These are phyloP conservation scores for Carex littledalei DNA, from an alignment of 176 grass and related monocot genomes.

Conservation along the genomic window DNA sequence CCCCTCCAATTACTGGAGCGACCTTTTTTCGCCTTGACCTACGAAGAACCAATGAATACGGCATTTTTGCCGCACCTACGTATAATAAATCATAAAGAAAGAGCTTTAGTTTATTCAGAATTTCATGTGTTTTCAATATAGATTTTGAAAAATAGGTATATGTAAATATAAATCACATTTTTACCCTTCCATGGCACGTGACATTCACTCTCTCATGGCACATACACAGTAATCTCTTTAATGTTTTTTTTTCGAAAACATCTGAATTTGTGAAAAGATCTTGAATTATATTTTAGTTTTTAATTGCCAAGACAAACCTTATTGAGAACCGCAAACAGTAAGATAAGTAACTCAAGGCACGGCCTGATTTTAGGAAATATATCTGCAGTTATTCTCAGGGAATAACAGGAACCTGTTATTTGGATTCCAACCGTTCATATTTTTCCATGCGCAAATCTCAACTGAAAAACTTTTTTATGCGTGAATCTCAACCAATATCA, in stretches of 20 bases:
- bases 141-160: not conserved
- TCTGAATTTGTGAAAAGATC: too few species aligned
- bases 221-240: too few species aligned
- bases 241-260: too few species aligned
- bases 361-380: not conserved
- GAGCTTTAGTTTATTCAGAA: not conserved
- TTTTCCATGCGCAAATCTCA: too few species aligned
- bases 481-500: too few species aligned
- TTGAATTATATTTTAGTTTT: not conserved
- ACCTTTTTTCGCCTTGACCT: not conserved
- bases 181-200: not conserved
- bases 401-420: too few species aligned
- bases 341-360: not conserved
- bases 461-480: too few species aligned
- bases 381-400: too few species aligned
- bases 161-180: not conserved
- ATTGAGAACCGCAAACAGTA: not conserved
- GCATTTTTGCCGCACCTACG: not conserved
- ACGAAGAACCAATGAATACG: not conserved
- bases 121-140: not conserved
- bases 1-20: not conserved
- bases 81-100: not conserved
- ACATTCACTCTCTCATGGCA: too few species aligned
- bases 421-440: too few species aligned
- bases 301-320: not conserved